Evolutionary conservation across 768 basidiomycete genomes (phyloP).

Genomic region (Galerina sulciceps): DNA sequence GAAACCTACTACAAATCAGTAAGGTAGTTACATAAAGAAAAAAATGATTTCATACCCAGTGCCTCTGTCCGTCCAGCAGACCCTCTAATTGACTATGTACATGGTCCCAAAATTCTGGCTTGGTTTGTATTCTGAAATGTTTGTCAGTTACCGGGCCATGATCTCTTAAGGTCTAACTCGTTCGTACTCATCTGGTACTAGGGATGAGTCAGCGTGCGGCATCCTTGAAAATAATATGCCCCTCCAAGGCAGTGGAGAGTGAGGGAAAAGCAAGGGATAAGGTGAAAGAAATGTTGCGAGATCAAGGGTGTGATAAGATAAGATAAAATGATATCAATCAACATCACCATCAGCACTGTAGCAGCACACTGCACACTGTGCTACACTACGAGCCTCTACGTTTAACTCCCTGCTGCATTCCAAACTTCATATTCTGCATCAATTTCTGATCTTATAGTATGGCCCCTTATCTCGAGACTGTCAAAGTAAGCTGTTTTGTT

Average conservation of each 20-base stretch:
- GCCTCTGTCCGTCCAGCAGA: slow-evolving; percentile 68
- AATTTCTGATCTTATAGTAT: slow-evolving; percentile 36
- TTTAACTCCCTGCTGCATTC: slow-evolving; percentile 1
- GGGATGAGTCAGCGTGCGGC: slow-evolving; percentile 84
- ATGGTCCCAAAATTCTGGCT: slow-evolving; percentile 81
- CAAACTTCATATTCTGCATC: slow-evolving; percentile 8
- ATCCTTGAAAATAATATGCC: slow-evolving; percentile 38
- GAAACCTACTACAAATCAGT: slow-evolving; percentile 57
- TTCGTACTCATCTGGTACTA: slow-evolving; percentile 62
- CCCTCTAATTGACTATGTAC: slow-evolving; percentile 63
- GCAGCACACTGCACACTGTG: too few relatives aligned
- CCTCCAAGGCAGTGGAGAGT: slow-evolving; percentile 2
- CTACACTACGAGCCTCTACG: too few relatives aligned
- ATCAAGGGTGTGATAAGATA: slow-evolving; percentile 31
- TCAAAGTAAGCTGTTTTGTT: slow-evolving; percentile 53
- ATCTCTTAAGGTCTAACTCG: background rate
- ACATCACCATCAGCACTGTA: background rate
- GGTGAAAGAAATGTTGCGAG: background rate
- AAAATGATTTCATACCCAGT: slow-evolving; percentile 64
- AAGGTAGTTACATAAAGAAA: background rate
- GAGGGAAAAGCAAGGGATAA: background rate
- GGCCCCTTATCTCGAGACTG: slow-evolving; percentile 77
- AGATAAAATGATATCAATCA: slow-evolving; percentile 12
- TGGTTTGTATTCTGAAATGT: slow-evolving; percentile 61
- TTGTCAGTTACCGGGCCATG: background rate